phyloP scores from a whole-genome alignment of 2,329 filamentous ascomycete species.

The Neoscytalidium dimidiatum region DNA sequence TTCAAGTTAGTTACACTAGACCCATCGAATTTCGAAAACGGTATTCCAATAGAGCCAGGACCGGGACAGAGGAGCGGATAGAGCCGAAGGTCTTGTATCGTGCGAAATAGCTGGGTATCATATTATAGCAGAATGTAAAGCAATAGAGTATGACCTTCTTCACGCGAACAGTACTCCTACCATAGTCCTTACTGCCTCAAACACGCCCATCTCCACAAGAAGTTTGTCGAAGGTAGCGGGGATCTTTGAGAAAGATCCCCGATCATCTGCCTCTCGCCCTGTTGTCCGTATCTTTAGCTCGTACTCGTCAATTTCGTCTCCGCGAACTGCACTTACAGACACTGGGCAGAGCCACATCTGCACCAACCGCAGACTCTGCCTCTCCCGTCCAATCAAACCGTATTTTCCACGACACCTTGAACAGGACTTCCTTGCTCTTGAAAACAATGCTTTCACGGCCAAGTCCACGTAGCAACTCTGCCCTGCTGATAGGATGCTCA shows the following conservation, averaged over 20 bases:
- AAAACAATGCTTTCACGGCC: slow-evolving; percentile 33
- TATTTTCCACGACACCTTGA: slow-evolving; percentile 65
- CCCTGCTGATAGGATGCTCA: slow-evolving; percentile 30
- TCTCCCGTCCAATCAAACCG: slow-evolving; percentile 74
- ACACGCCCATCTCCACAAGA: slow-evolving; percentile 57
- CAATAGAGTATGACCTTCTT: neutral
- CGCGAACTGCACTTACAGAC: slow-evolving; percentile 58
- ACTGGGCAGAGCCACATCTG: slow-evolving; percentile 59
- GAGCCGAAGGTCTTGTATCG: too few relatives aligned
- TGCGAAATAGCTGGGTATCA: neutral
- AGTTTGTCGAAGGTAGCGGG: slow-evolving; percentile 63
- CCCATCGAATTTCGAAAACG: too few relatives aligned
- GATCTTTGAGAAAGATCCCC: slow-evolving; percentile 59
- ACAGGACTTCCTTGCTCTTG: slow-evolving; percentile 40
- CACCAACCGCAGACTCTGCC: slow-evolving; percentile 59
- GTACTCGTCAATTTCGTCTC: slow-evolving; percentile 27
- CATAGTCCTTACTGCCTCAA: slow-evolving; percentile 60
- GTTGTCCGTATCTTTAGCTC: neutral
- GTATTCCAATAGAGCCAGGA: too few relatives aligned
- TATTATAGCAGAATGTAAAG: neutral
- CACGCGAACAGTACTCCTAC: slow-evolving; percentile 56
- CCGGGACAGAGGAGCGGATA: too few relatives aligned
- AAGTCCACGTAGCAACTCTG: slow-evolving; percentile 53
- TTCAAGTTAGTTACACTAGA: too few relatives aligned
- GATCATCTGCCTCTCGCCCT: slow-evolving; percentile 61